phyloP scores from a whole-genome alignment of 345 rosid genomes.

The Isatis tinctoria region DNA sequence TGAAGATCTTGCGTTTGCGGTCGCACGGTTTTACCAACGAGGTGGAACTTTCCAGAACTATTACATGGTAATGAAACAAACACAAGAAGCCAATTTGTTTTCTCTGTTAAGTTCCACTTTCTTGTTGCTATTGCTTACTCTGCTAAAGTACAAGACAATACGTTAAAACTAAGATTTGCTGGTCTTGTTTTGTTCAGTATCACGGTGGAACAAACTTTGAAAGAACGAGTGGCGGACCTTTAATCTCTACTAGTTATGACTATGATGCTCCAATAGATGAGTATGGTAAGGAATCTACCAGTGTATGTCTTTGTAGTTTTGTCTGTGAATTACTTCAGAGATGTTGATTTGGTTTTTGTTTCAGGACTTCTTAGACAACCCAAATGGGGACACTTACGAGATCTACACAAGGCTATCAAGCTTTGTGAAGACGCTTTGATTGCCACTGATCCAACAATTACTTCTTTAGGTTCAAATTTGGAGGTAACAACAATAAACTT shows the following conservation, averaged over 20 bases:
- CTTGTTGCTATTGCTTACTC: not conserved
- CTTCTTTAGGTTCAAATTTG: slow-evolving; percentile 67
- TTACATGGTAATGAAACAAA: slow-evolving; percentile 60
- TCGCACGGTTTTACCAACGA: slow-evolving; percentile 83
- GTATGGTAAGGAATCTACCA: slow-evolving; percentile 54
- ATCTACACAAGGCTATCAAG: slow-evolving; percentile 85
- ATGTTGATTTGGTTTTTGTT: not conserved
- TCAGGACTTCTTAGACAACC: slow-evolving; percentile 84
- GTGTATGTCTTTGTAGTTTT: not conserved
- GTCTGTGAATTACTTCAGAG: not conserved
- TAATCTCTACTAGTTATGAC: slow-evolving; percentile 88
- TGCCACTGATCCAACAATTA: slow-evolving; percentile 64
- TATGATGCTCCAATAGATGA: slow-evolving; percentile 98
- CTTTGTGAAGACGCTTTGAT: slow-evolving; percentile 75
- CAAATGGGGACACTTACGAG: slow-evolving; percentile 94
- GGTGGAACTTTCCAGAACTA: slow-evolving; percentile 98
- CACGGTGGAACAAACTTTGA: slow-evolving; percentile 98
- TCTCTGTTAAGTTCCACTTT: not conserved
- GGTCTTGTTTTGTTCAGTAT: slow-evolving; percentile 48
- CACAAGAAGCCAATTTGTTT: not conserved
- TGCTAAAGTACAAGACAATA: not conserved
- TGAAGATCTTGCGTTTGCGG: slow-evolving; percentile 90
- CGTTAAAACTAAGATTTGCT: too few species aligned
- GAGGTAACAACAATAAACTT: slow-evolving; percentile 47
- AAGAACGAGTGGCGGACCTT: slow-evolving; percentile 81